Base-by-base conservation (phyloP, 1,284 basidiomycete species). In the Stygiomarasmius scandens region DNA sequence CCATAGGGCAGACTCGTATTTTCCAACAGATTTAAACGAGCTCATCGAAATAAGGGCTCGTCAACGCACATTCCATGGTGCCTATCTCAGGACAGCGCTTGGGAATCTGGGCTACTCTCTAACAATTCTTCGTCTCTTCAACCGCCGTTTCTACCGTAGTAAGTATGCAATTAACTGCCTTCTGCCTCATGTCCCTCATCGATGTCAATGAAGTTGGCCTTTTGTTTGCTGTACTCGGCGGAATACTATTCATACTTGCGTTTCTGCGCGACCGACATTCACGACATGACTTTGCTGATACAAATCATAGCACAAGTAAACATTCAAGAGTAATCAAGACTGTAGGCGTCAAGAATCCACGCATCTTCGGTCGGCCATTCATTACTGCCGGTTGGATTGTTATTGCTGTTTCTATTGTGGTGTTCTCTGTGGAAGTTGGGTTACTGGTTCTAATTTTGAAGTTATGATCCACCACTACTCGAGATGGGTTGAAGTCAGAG, bases 61-160 rank as follows among this genome's bases (percentile, higher is more conserved):
- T 27, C 87, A 90, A 63, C 78, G 92, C 46, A 93, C 91, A 0
- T 93, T 92, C 66, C 81, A 92, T 58, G 91, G 92, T 20, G 92
- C 91, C 23, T 94, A 93, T 67, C 79, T 80, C 29, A 83, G 92
- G 25, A 90, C 86, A 0, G 90, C 90, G 0, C 77, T 95, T 9
- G 84, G 84, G 19, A 85, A 85, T 63, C 77, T 94, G 2, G 87
- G 90, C 0, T 93, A 90, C 66, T 81, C 90, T 4, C 71, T 92
- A 56, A 83, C 90, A 0, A 82, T 93, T 55, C 74, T 94, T 3
- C 85, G 89, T 52, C 80, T 95, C 16, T 95, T 94, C 64, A 88
- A 92, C 66, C 67, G 67, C 36, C 73, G 82, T 16, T 93, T 92
- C 70, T 86, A 85, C 67, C 74, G 77, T 65, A 89, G 91, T 90